Percentiles rank a stretch among this genome's conserved stretches.
Conservation (phyloP, 129 eudicot genomes). For the Kitagawia praeruptora region DNA sequence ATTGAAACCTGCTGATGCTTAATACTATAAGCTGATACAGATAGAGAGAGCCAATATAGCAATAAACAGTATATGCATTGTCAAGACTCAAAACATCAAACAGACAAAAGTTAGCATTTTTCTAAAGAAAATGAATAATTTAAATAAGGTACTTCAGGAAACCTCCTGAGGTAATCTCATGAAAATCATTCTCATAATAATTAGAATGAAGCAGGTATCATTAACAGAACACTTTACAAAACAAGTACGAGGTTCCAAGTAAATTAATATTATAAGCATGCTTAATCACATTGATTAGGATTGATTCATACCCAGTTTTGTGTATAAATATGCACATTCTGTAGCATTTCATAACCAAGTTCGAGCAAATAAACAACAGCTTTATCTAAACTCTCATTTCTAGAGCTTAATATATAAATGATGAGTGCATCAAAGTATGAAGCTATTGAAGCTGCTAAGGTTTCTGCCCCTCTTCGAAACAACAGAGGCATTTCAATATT, state of each 20-base stretch:
- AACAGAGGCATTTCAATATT: conserved; percentile 49
- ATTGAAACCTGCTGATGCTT: neutral
- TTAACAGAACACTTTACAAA: neutral
- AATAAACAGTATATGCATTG: too few relatives aligned
- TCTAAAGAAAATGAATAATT: too few relatives aligned
- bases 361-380: neutral
- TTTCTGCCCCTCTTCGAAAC: neutral
- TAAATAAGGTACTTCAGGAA: too few relatives aligned
- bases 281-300: neutral
- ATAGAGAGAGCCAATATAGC: neutral
- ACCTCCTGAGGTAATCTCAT: too few relatives aligned
- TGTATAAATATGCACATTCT: neutral
- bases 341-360: neutral
- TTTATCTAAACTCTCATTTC: neutral
- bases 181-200: too few relatives aligned
- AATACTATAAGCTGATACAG: neutral
- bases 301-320: neutral
- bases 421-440: neutral
- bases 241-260: neutral
- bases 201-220: neutral
- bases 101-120: neutral
- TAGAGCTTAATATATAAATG: neutral
- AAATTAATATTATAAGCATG: neutral
- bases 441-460: neutral
- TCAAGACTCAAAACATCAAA: neutral